Base-by-base conservation (phyloP, 768 basidiomycete species). In the Amylocystis lapponica region DNA sequence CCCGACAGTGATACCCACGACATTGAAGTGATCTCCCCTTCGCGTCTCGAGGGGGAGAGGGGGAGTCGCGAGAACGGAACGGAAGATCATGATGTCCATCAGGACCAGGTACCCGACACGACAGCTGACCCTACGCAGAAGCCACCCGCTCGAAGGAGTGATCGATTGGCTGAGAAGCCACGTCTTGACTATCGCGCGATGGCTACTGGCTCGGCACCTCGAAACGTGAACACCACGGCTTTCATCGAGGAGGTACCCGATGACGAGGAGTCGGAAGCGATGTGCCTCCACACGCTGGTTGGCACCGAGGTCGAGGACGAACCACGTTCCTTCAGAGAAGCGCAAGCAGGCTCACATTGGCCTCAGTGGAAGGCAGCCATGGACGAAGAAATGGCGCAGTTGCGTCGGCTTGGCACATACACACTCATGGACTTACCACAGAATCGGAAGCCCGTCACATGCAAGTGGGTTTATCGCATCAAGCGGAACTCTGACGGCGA, bases 401-500 rank as follows among this genome's bases (percentile, higher is more conserved):
- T 46, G 20, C 1, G 20, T 3, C 13, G 14, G 3, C 49, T 43
- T 22, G n/a, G n/a, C n/a, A 45, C 43, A 2, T 51, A 27, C 14
- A 9, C 17, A 21, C 31, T 12, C 7, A 9, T 12, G n/a, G 12
- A 41, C 4, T 9, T 41, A 12, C 40, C 40, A 10, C 6, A n/a
- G 3, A 56, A 53, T 7, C 33, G 51, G 12, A 64, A 61, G 26
- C 21, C 53, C 7, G 46, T 68, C 26, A 58, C 55, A n/a, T 49
- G 50, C 35, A 47, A 51, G 3, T 68, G 63, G 60, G 65, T 69
- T 6, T 69, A 58, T 47, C 45, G 35, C 21, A 38, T 54, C 6
- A 72, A 72, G 46, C 34, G 44, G 8, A 58, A 66, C 33, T 41
- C 52, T 1, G 31, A 56, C 9, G 65, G 68, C 14, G 35, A 39